Base-by-base conservation (phyloP, 495 filamentous ascomycete species). In the Penicillium silybi region DNA sequence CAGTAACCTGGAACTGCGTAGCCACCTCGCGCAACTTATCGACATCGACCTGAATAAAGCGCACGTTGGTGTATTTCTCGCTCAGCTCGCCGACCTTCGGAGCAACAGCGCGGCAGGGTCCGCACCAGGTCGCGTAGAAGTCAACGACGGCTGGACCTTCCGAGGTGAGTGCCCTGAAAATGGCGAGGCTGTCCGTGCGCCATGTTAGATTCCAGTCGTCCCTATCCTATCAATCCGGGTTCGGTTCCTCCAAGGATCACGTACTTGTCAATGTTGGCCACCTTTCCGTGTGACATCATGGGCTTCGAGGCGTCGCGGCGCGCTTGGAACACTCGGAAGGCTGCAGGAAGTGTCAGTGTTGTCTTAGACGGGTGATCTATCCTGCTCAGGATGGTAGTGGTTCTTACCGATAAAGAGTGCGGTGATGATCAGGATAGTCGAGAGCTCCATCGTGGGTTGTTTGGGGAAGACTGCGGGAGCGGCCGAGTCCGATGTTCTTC, bases 31-130 rank as follows among this genome's bases (percentile, higher is more conserved):
- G 76, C 26, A 92, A 70, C 53, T 86, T 79, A 69, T 96, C 91
- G 49, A 96, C 89, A 69, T 96, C 90, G 63, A 96, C 66, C 78
- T 95, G 93, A 75, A 81, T 81, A 70, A 95, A 96, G 57, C 79
- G 76, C 47, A 83, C 79, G 34, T 76, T 70, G 47, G 74, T 27
- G 65, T 77, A 79, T 17, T 71, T 65, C 46, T 66, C 63, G 41
- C 63, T 66, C 23, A 66, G 50, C 35, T 66, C 58, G 44, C 63
- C 63, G 45, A 66, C 48, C 39, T 59, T 55, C 38, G 63, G 63
- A 0, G 54, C 60, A 10, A 64, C 63, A 17, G 60, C 63, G 46
- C 52, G 53, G 57, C 63, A 66, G 20, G 63, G 63, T 15, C 63
- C 63, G 18, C 63, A 66, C 63, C 63, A 66, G 25, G 63, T 66